Evolutionary conservation across 345 rosid genomes (phyloP).

Genomic region (Hirschfeldia incana): DNA sequence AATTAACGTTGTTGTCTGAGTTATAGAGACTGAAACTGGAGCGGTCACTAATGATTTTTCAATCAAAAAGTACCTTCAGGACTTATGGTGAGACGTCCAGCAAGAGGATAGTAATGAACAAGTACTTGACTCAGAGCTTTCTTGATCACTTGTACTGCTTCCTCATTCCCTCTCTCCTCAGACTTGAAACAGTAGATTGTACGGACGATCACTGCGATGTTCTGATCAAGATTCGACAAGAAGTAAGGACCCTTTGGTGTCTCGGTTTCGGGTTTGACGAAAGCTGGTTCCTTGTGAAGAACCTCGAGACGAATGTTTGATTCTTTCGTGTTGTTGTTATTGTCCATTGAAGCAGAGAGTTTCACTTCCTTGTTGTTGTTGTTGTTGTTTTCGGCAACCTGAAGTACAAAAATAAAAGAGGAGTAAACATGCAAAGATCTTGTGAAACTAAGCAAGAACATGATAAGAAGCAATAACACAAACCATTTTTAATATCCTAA

Average conservation of each 20-base stretch:
- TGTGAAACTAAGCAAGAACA: neutral
- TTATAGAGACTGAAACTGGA: neutral
- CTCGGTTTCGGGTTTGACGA: constrained; percentile 66
- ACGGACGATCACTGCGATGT: constrained; percentile 73
- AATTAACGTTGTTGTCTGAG: neutral
- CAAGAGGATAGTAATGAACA: constrained; percentile 81
- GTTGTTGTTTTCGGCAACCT: constrained; percentile 54
- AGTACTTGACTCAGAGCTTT: constrained; percentile 75
- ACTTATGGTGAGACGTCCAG: constrained; percentile 75
- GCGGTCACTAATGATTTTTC: neutral
- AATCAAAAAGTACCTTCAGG: constrained; percentile 49
- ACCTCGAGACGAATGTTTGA: constrained; percentile 49
- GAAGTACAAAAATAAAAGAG: constrained; percentile 11
- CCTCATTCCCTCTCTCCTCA: constrained; percentile 58
- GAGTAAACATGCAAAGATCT: neutral
- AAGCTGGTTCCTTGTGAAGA: constrained; percentile 56
- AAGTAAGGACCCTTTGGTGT: constrained; percentile 77
- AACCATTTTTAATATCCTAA: constrained; percentile 23
- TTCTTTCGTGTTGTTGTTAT: constrained; percentile 42
- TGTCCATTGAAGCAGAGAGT: constrained; percentile 49
- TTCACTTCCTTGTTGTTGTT: constrained; percentile 37
- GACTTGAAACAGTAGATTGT: constrained; percentile 83
- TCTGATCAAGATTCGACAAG: constrained; percentile 91
- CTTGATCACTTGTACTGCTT: constrained; percentile 61
- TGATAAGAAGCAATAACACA: constrained; percentile 1